phyloP scores from a whole-genome alignment of 805 yeast species.

The Debaryomyces hansenii region DNA sequence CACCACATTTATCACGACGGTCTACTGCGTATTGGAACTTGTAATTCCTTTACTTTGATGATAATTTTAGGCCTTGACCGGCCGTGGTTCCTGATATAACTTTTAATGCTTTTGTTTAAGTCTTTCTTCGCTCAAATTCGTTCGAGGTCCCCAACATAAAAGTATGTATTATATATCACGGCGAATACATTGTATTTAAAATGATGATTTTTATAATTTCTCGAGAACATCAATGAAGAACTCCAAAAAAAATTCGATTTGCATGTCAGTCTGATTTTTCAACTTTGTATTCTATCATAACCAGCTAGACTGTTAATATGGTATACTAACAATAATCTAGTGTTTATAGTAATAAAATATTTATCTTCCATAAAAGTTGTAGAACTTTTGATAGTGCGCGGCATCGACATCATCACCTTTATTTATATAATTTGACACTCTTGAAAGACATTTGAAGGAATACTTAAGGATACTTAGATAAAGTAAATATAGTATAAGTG shows the following conservation, averaged over 20 bases:
- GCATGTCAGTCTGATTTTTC: slow-evolving; percentile 42
- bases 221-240: slow-evolving; percentile 18
- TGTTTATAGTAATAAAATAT: background rate
- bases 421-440: background rate
- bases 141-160: background rate
- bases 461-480: too few relatives aligned
- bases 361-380: background rate
- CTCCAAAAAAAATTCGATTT: slow-evolving; percentile 33
- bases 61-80: slow-evolving; percentile 49
- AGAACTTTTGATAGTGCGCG: background rate
- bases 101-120: slow-evolving; percentile 4
- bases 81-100: slow-evolving; percentile 48
- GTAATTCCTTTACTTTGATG: slow-evolving; percentile 47
- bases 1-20: slow-evolving; percentile 53
- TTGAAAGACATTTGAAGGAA: too few relatives aligned
- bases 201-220: slow-evolving; percentile 16
- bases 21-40: slow-evolving; percentile 49
- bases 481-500: background rate
- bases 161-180: background rate
- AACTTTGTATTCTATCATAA: background rate
- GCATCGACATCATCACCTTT: background rate
- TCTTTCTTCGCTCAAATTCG: background rate
- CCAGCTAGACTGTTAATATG: background rate
- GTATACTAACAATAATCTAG: background rate
- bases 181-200: slow-evolving; percentile 1